Conservation (phyloP, 164 flowering plant species). For the Piper longum region DNA sequence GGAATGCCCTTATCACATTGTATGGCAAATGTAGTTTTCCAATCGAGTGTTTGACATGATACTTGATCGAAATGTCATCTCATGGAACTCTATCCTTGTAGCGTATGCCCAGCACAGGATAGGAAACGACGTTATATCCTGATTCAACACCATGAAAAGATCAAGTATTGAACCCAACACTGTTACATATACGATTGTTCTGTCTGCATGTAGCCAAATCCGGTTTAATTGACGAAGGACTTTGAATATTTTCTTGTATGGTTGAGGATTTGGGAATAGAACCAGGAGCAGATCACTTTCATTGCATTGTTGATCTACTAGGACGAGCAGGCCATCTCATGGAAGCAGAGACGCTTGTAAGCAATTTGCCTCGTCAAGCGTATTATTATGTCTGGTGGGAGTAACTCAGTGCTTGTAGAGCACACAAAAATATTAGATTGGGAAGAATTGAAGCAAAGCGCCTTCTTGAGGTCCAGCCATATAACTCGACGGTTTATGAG, state of each 20-base stretch:
- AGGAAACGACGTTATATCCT: constrained; percentile 37
- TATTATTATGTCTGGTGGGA: constrained; percentile 40
- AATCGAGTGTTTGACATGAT: constrained; percentile 31
- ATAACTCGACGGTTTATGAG: constrained; percentile 41
- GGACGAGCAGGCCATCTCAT: constrained; percentile 45
- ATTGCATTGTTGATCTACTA: constrained; percentile 46
- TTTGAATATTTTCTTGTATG: constrained; percentile 38
- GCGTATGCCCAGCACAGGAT: constrained; percentile 56
- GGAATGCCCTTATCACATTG: constrained; percentile 46
- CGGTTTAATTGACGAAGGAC: constrained; percentile 46
- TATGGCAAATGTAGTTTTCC: constrained; percentile 48
- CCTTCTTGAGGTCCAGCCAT: constrained; percentile 31
- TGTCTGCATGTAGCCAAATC: constrained; percentile 66
- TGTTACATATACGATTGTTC: constrained; percentile 47
- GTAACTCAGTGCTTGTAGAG: constrained; percentile 50
- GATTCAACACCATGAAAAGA: constrained; percentile 30
- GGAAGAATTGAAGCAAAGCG: constrained; percentile 37
- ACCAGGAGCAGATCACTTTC: constrained; percentile 42
- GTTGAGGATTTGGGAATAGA: constrained; percentile 23
- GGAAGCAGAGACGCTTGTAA: constrained; percentile 39
- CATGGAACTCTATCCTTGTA: constrained; percentile 50
- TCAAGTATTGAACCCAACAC: constrained; percentile 26
- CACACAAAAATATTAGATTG: constrained; percentile 41
- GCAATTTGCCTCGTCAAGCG: constrained; percentile 13
- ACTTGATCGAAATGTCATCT: constrained; percentile 29